Evolutionary conservation across 2,329 filamentous ascomycete species (phyloP), one percentile per base, ranked within the genome.

Genomic region (Alternaria conjuncta): DNA sequence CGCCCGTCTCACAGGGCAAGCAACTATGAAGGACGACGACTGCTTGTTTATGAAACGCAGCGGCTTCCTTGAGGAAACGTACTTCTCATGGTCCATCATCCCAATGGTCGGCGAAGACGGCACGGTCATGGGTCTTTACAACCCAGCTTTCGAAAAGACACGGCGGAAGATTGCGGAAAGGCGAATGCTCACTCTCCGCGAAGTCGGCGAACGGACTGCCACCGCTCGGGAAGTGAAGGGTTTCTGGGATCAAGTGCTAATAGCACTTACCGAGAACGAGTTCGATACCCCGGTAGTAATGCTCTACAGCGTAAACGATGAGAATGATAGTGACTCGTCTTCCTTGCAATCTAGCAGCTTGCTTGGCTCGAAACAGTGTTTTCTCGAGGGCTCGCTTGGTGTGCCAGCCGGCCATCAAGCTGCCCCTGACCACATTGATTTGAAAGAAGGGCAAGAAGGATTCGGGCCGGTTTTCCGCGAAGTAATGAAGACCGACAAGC

Each of bases 1-100:
- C 64, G 92, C 92, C 0, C 87, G 86, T 77, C 79, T 86, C 43
- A 90, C 89, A 5, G 93, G 92, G 0, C 89, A 94, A 80, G 90
- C 92, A 1, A 93, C 90, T 0, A 92, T 94, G 90, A 95, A 94
- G 77, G 89, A 94, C 68, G 92, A 96, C 71, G 91, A 95, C 66
- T 88, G 88, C 60, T 82, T 95, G 2, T 93, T 94, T 71, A 86
- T 96, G 30, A 84, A 86, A 50, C 87, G 92, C 8, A 87, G 88
- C 66, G 87, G 89, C 1, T 93, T 87, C 65, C 79, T 93, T 1
- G 92, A 96, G 78, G 92, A 96, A 75, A 89, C 91, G 0, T 95
- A 92, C 75, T 95, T 95, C 76, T 92, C 90, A 12, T 95, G 92
- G 92, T 92, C 89, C 1, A 89, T 95, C 45, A 90, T 95, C 25